A percentile compares a stretch with the other conserved stretches of the same genome.
phyloP scores from a whole-genome alignment of 1,284 basidiomycete species.

The Ustilago bromivora region DNA sequence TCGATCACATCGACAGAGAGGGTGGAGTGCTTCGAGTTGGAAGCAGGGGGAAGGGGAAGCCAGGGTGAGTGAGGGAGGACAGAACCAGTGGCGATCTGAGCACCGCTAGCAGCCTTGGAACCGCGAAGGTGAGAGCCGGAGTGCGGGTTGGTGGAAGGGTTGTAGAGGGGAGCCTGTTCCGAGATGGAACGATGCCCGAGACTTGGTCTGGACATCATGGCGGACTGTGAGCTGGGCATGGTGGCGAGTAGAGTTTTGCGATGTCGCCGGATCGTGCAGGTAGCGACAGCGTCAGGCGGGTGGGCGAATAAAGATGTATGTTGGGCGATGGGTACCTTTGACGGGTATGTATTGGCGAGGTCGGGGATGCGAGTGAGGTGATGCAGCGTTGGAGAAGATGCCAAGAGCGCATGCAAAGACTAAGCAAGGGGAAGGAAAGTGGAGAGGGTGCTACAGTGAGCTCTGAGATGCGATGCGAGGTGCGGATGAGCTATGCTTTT shows the following conservation, averaged over 20 bases:
- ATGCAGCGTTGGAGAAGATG: background rate
- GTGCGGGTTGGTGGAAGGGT: slow-evolving; percentile 22
- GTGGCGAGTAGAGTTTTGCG: background rate
- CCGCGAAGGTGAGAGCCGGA: slow-evolving; percentile 37
- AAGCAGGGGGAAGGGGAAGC: slow-evolving; percentile 37
- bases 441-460: slow-evolving; percentile 4
- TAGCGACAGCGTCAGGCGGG: background rate
- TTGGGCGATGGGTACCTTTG: background rate
- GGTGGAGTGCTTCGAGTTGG: slow-evolving; percentile 5
- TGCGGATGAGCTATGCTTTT: slow-evolving; percentile 22
- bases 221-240: slow-evolving; percentile 17
- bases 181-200: slow-evolving; percentile 48
- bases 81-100: slow-evolving; percentile 20
- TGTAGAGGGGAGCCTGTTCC: slow-evolving; percentile 41
- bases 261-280: slow-evolving; percentile 5
- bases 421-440: slow-evolving; percentile 1
- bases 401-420: slow-evolving; percentile 3
- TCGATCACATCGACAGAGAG: slow-evolving; percentile 7
- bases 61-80: slow-evolving; percentile 41
- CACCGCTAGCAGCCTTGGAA: slow-evolving; percentile 34
- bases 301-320: background rate
- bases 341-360: background rate
- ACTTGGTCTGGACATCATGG: slow-evolving; percentile 28
- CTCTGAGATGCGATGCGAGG: slow-evolving; percentile 18
- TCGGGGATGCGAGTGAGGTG: background rate